phyloP scores from a whole-genome alignment of 305 asterid species.

The Solanum hybrid region DNA sequence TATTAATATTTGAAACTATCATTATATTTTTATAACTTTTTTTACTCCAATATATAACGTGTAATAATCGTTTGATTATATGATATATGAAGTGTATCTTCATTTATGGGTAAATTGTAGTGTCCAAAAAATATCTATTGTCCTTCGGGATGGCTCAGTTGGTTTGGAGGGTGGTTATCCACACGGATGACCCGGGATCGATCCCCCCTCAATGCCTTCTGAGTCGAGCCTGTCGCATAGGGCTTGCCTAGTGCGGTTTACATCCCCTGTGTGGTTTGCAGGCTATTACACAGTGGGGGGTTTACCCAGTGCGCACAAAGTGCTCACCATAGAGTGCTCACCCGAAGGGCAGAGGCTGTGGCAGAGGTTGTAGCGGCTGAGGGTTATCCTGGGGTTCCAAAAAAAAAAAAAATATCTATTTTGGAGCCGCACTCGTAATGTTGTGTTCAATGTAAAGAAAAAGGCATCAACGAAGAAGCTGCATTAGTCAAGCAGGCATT shows the following conservation, averaged over 20 bases:
- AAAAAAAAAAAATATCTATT: neutral
- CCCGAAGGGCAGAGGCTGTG: too few relatives aligned
- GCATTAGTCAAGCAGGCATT: neutral
- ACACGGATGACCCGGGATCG: too few relatives aligned
- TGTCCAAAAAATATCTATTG: neutral
- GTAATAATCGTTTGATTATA: neutral
- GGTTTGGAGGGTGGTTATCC: too few relatives aligned
- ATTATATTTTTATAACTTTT: neutral
- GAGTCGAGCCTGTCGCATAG: too few relatives aligned
- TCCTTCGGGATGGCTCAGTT: too few relatives aligned
- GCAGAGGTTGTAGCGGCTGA: too few relatives aligned
- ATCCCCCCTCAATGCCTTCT: too few relatives aligned
- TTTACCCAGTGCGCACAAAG: too few relatives aligned
- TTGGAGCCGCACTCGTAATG: neutral
- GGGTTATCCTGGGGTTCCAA: neutral
- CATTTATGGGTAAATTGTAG: neutral
- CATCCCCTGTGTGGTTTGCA: too few relatives aligned
- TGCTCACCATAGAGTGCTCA: too few relatives aligned
- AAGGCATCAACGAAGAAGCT: neutral
- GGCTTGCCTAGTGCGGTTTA: too few relatives aligned
- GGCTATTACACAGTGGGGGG: too few relatives aligned
- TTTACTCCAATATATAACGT: neutral
- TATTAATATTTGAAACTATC: neutral
- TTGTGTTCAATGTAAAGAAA: neutral
- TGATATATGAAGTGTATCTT: neutral